Base-by-base conservation (phyloP, 768 basidiomycete species). In the Mycena amicta region DNA sequence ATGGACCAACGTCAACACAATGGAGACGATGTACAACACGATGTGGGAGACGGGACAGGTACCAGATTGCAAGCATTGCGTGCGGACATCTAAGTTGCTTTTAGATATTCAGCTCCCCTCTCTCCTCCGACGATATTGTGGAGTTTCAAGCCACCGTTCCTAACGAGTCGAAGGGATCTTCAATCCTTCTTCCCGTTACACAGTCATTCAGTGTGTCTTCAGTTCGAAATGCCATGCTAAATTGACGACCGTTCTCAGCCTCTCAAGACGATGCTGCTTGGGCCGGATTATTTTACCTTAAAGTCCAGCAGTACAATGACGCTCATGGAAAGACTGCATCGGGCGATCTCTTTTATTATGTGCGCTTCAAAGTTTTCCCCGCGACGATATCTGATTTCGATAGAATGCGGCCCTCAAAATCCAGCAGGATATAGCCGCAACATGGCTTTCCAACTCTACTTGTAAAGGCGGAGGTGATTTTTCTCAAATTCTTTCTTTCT, bases 241-340 rank as follows among this genome's bases (percentile, higher is more conserved):
- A 16, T 20, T 47, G 22, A 47, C 30, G 4, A 18, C 26, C 30
- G 6, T 46, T n/a, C 27, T 2, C 33, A 55, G 54, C 43, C 13
- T 55, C 54, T 26, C 54, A 55, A 47, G 54, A 55, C 20, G 54
- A 55, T 23, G 54, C 54, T 18, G 54, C 54, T 12, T 55, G 54
- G 54, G 54, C 54, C 12, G 54, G 54, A 16, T 30, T 55, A 5
- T 30, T 55, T 28, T 55, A 55, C 41, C 8, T 55, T 43, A 55
- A 55, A 23, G 54, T 55, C 31, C 54, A 55, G 26, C 54, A 55
- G 45, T 55, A 55, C n/a, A 47, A 55, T 29, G 54, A 55, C 54
- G 45, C 43, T 5, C 54, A 55, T 22, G 22, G 29, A 25, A 47
- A 31, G 12, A 25, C 52, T 22, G 39, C 33, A 53, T 53, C 52